phyloP scores from a whole-genome alignment of 495 filamentous ascomycete species.

The Hypoxylon subgilvum region DNA sequence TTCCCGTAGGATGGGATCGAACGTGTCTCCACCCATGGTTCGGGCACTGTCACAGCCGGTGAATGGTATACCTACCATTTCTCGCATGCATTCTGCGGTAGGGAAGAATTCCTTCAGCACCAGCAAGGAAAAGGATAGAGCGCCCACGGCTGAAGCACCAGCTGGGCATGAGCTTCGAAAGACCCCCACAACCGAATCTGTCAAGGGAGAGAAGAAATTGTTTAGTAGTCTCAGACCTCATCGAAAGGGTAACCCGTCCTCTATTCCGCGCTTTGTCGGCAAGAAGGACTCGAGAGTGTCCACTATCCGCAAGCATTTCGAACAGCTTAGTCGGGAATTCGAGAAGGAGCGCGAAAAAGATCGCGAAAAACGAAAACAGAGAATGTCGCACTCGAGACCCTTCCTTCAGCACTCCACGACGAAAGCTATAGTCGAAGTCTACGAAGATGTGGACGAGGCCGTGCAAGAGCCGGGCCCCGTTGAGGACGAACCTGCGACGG shows the following conservation, averaged over 20 bases:
- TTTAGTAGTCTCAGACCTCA: conserved; percentile 67
- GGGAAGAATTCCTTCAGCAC: conserved; percentile 35
- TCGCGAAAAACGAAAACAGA: conserved; percentile 79
- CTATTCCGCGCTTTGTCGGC: conserved; percentile 86
- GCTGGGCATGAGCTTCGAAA: conserved; percentile 40
- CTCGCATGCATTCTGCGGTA: conserved; percentile 35
- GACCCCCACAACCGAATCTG: conserved; percentile 39
- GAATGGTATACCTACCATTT: conserved; percentile 29
- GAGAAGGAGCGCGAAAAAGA: conserved; percentile 92
- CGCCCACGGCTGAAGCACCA: conserved; percentile 10
- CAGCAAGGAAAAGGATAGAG: conserved; percentile 43
- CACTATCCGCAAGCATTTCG: conserved; percentile 90
- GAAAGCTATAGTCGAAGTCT: conserved; percentile 94
- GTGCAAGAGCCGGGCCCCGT: conserved; percentile 81
- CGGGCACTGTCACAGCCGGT: conserved; percentile 75
- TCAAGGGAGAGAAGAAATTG: conserved; percentile 72
- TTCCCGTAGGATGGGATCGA: conserved; percentile 49
- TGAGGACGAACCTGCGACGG: conserved; percentile 62
- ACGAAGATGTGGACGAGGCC: conserved; percentile 88
- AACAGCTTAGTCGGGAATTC: conserved; percentile 94
- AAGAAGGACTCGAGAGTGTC: conserved; percentile 79
- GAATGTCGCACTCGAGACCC: conserved; percentile 77
- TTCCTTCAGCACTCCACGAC: conserved; percentile 86
- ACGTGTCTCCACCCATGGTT: conserved; percentile 68
- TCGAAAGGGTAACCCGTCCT: conserved; percentile 68